These are phyloP conservation scores for Cyberlindnera veronae DNA, from an alignment of 805 yeast genomes.

Conservation along the genomic window DNA sequence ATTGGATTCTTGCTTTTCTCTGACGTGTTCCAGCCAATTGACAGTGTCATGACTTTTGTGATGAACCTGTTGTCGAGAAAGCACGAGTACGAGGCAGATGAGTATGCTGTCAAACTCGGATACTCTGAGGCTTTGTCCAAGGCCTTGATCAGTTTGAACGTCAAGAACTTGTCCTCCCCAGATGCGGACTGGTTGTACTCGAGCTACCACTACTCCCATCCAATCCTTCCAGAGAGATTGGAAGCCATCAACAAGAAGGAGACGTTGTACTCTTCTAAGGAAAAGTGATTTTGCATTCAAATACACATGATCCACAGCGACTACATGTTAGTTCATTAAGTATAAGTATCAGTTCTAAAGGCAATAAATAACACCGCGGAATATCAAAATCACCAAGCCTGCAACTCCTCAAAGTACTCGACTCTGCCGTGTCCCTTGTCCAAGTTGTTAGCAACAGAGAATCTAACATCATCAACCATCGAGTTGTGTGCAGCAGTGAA, in stretches of 20 bases:
- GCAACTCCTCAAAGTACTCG: conserved; percentile 57
- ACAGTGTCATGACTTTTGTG: conserved; percentile 60
- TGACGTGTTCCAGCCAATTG: conserved; percentile 76
- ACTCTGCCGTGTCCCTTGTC: conserved; percentile 35
- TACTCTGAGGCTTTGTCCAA: conserved; percentile 62
- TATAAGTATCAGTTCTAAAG: background rate
- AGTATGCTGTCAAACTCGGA: conserved; percentile 73
- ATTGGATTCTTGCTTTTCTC: conserved; percentile 79
- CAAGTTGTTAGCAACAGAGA: conserved; percentile 36
- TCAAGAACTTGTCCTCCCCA: conserved; percentile 79
- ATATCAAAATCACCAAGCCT: conserved; percentile 43
- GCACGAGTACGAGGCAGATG: conserved; percentile 93
- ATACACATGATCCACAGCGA: background rate
- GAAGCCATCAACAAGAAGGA: conserved; percentile 53
- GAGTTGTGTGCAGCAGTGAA: conserved; percentile 53
- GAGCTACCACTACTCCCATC: conserved; percentile 87
- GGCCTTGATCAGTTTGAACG: conserved; percentile 72
- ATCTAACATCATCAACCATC: conserved; percentile 52
- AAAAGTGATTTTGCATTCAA: conserved; percentile 10
- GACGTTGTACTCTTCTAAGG: conserved; percentile 14
- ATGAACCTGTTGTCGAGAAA: conserved; percentile 75
- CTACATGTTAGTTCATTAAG: background rate
- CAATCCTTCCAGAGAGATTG: conserved; percentile 86
- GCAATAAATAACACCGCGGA: background rate
- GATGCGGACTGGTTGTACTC: conserved; percentile 89